phyloP scores from a whole-genome alignment of 2,329 filamentous ascomycete genomes.

The Ceratocystis diversiconidia region DNA sequence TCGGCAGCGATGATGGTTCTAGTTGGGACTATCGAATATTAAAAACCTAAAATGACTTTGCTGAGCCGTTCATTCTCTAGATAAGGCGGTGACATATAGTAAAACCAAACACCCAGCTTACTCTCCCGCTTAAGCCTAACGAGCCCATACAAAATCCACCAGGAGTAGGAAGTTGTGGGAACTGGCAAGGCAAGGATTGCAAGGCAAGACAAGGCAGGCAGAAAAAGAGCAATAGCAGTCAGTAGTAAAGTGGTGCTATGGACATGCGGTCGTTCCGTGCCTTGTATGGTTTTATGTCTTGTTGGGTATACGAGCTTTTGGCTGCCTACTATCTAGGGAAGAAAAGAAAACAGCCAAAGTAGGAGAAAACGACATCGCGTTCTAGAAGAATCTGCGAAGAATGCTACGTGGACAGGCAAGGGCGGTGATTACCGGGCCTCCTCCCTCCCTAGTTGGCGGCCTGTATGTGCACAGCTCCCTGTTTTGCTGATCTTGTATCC shows the following conservation, averaged over 20 bases:
- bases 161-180: slow-evolving; percentile 1
- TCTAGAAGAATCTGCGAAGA: not conserved
- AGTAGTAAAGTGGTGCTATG: not conserved
- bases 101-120: not conserved
- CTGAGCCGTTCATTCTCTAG: not conserved
- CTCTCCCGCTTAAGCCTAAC: not conserved
- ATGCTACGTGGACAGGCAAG: not conserved
- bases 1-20: not conserved
- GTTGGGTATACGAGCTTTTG: not conserved
- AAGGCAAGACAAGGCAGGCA: not conserved
- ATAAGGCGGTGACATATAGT: not conserved
- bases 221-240: not conserved
- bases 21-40: too few relatives aligned
- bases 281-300: slow-evolving; percentile 1
- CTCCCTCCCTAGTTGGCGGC: not conserved
- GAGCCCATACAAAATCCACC: not conserved
- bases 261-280: not conserved
- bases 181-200: slow-evolving; percentile 3
- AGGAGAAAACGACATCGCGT: not conserved
- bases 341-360: not conserved
- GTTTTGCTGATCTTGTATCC: not conserved
- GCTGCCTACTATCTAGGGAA: not conserved
- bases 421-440: not conserved
- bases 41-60: too few relatives aligned
- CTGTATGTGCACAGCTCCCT: not conserved